Evolutionary conservation across 2,329 filamentous ascomycete genomes (phyloP).

Genomic region (Fusarium poae): DNA sequence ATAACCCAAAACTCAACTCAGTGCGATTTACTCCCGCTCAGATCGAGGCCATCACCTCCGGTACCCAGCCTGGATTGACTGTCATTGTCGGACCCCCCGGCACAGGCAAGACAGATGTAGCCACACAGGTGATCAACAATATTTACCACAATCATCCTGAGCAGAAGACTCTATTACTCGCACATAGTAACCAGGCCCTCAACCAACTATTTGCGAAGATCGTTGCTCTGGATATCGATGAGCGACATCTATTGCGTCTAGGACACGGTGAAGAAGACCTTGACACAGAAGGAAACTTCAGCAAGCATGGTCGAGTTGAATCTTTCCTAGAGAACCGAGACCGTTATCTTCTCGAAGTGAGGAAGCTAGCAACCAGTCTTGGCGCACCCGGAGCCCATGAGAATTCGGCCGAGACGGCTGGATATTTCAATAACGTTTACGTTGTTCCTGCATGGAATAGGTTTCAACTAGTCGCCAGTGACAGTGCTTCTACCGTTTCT

Average conservation of each 20-base stretch:
- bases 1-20: slow-evolving; percentile 83
- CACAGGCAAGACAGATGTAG: slow-evolving; percentile 99
- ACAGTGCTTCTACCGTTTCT: slow-evolving; percentile 67
- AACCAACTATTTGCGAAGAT: slow-evolving; percentile 99
- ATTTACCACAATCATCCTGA: slow-evolving; percentile 98
- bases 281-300: slow-evolving; percentile 86
- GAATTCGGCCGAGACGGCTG: slow-evolving; percentile 94
- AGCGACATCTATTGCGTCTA: slow-evolving; percentile 89
- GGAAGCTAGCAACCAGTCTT: slow-evolving; percentile 85
- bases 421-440: slow-evolving; percentile 95
- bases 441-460: slow-evolving; percentile 89
- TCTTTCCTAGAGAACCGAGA: slow-evolving; percentile 92
- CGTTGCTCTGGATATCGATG: slow-evolving; percentile 93
- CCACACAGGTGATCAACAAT: slow-evolving; percentile 98
- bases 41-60: slow-evolving; percentile 91
- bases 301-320: slow-evolving; percentile 94
- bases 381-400: slow-evolving; percentile 93
- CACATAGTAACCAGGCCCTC: slow-evolving; percentile 96
- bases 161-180: slow-evolving; percentile 91
- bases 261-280: slow-evolving; percentile 97
- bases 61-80: slow-evolving; percentile 92
- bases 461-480: slow-evolving; percentile 73
- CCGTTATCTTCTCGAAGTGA: slow-evolving; percentile 83
- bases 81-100: slow-evolving; percentile 95
- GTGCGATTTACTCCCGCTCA: slow-evolving; percentile 93